Percentiles rank a stretch among this genome's conserved stretches.
Conservation (phyloP, 2,329 filamentous ascomycete genomes). For the Alternaria gaisen region DNA sequence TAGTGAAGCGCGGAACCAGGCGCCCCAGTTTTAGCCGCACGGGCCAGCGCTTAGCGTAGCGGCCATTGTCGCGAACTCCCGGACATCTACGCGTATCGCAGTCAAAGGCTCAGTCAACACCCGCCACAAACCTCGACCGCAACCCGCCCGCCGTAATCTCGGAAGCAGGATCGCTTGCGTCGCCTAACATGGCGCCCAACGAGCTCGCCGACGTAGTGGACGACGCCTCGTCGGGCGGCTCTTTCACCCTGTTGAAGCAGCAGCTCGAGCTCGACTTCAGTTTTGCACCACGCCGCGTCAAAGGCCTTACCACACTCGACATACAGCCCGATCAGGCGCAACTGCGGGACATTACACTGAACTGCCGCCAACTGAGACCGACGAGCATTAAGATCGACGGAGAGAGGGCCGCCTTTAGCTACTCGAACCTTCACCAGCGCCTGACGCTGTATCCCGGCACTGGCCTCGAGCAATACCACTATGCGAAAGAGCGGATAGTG, state of each 20-base stretch:
- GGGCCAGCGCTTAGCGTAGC: conserved; percentile 8
- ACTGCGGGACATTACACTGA: conserved; percentile 64
- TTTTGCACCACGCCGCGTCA: conserved; percentile 77
- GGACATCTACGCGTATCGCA: conserved; percentile 17
- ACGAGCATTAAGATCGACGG: conserved; percentile 60
- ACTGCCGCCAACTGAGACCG: conserved; percentile 69
- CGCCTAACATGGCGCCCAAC: conserved; percentile 42
- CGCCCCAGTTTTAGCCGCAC: conserved; percentile 10
- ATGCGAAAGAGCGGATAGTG: conserved; percentile 74
- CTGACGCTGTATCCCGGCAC: conserved; percentile 69
- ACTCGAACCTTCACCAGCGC: conserved; percentile 72
- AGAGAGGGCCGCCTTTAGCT: conserved; percentile 49
- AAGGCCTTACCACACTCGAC: conserved; percentile 82
- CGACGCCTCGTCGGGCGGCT: conserved; percentile 43
- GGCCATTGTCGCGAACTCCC: conserved; percentile 21
- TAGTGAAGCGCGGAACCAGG: conserved; percentile 12
- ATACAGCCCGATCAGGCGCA: conserved; percentile 71
- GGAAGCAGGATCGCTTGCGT: conserved; percentile 41
- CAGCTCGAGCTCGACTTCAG: conserved; percentile 90
- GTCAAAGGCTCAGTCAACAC: conserved; percentile 6
- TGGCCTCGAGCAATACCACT: conserved; percentile 78
- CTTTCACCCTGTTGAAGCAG: conserved; percentile 76
- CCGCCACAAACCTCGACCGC: conserved; percentile 9
- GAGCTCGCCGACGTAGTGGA: conserved; percentile 42
- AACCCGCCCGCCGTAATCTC: conserved; percentile 11